These are phyloP conservation scores for Boehmeria nivea DNA, from an alignment of 306 rosid genomes.

Conservation along the genomic window DNA sequence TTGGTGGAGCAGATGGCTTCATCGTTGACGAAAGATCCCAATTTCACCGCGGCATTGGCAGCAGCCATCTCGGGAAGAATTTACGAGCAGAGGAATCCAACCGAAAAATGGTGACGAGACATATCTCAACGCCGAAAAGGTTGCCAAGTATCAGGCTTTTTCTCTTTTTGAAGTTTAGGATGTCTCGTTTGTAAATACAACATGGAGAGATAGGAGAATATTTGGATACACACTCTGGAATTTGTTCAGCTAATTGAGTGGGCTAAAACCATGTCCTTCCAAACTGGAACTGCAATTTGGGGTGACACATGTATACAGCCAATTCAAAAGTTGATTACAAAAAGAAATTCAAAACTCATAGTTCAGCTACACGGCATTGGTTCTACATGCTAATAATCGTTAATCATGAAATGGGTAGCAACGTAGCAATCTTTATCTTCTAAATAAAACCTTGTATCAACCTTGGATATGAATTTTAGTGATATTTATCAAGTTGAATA, in stretches of 20 bases:
- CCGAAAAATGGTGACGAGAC: constrained; percentile 22
- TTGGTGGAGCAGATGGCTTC: constrained; percentile 94
- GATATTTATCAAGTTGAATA: no score
- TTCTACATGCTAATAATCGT: no score
- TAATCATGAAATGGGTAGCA: no score
- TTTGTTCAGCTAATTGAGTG: constrained; percentile 29
- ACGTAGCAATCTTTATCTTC: no score
- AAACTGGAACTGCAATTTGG: no score
- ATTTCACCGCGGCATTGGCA: constrained; percentile 82
- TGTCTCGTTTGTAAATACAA: constrained; percentile 56
- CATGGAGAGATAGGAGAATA: constrained; percentile 18
- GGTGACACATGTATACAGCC: neutral
- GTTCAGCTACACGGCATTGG: neutral
- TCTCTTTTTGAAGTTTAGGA: constrained; percentile 26
- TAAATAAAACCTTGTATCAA: no score
- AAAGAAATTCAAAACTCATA: no score
- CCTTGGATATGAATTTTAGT: no score
- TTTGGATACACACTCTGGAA: constrained; percentile 18
- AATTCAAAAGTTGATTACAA: constrained; percentile 1
- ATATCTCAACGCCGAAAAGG: constrained; percentile 8
- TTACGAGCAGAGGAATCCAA: constrained; percentile 30
- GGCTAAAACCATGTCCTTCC: no score
- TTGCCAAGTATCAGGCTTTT: constrained; percentile 5
- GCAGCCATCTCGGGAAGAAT: constrained; percentile 91
- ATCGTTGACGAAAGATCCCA: constrained; percentile 89